Conservation (phyloP, 768 basidiomycete species). For the Mycena indigotica region DNA sequence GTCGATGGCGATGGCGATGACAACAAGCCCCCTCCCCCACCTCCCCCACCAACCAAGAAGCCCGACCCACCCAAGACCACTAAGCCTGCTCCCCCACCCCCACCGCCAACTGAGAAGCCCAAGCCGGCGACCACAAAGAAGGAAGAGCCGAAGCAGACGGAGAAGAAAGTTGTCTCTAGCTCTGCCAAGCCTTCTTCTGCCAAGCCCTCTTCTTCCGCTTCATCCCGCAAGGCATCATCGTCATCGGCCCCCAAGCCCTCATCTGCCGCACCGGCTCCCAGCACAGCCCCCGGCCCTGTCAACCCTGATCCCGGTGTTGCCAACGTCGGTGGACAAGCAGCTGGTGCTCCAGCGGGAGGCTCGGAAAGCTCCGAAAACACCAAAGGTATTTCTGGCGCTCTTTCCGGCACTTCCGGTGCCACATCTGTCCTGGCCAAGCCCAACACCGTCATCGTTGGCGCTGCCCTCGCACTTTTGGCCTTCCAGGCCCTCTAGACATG, state of each 20-base stretch:
- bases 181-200: not conserved
- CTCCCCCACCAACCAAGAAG: not conserved
- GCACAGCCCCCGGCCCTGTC: not conserved
- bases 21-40: too few relatives aligned
- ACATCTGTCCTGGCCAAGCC: not conserved
- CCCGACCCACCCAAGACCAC: not conserved
- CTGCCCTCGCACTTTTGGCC: not conserved
- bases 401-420: not conserved
- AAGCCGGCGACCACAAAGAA: not conserved
- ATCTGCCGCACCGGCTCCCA: not conserved
- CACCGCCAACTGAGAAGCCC: not conserved
- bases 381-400: not conserved
- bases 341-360: not conserved
- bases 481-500: conserved; percentile 1
- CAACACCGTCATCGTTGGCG: not conserved
- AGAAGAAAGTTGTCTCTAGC: not conserved
- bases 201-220: not conserved
- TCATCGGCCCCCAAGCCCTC: not conserved
- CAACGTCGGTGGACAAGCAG: not conserved
- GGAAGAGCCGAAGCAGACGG: not conserved
- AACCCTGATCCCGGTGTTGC: not conserved
- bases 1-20: not conserved
- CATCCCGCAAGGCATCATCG: not conserved
- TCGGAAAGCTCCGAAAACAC: not conserved
- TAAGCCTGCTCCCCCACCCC: not conserved